These are phyloP conservation scores for Phytophthora litchii DNA, from an alignment of 352 stramenopile genomes.

Conservation along the genomic window DNA sequence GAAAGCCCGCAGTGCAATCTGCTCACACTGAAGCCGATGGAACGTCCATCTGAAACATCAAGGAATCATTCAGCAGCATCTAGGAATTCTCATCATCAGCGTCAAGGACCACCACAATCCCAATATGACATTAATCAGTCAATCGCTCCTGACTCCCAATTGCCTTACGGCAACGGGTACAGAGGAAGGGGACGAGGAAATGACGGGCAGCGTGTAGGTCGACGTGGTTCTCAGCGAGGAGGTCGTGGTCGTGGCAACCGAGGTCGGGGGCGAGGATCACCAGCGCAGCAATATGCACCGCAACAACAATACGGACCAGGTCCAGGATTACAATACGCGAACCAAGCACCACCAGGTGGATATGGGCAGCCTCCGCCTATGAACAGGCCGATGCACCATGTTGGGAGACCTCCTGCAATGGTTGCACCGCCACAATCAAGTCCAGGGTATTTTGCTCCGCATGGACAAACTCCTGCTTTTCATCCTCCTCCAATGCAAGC, in stretches of 20 bases:
- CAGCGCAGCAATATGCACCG: constrained; percentile 25
- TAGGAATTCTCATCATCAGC: constrained; percentile 29
- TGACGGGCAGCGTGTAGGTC: constrained; percentile 32
- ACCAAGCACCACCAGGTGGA: constrained; percentile 23
- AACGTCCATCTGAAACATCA: constrained; percentile 30
- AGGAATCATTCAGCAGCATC: constrained; percentile 16
- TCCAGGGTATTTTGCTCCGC: constrained; percentile 24
- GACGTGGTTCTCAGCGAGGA: constrained; percentile 35
- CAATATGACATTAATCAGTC: constrained; percentile 21
- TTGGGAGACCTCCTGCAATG: constrained; percentile 9
- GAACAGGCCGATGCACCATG: constrained; percentile 27
- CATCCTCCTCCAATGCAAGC: constrained; percentile 18
- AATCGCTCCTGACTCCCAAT: constrained; percentile 9
- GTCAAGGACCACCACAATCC: constrained; percentile 16
- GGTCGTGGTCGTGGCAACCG: constrained; percentile 39
- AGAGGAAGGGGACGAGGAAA: constrained; percentile 44
- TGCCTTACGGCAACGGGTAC: constrained; percentile 35
- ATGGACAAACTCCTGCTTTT: constrained; percentile 21
- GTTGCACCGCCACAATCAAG: constrained; percentile 5
- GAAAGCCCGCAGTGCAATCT: constrained; percentile 79
- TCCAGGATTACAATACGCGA: constrained; percentile 24
- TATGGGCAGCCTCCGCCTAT: constrained; percentile 26
- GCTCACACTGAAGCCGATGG: constrained; percentile 68
- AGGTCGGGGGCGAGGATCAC: constrained; percentile 33
- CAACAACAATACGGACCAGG: constrained; percentile 23